Base-by-base conservation (phyloP, 1,284 basidiomycete species). In the Marasmius oreades region DNA sequence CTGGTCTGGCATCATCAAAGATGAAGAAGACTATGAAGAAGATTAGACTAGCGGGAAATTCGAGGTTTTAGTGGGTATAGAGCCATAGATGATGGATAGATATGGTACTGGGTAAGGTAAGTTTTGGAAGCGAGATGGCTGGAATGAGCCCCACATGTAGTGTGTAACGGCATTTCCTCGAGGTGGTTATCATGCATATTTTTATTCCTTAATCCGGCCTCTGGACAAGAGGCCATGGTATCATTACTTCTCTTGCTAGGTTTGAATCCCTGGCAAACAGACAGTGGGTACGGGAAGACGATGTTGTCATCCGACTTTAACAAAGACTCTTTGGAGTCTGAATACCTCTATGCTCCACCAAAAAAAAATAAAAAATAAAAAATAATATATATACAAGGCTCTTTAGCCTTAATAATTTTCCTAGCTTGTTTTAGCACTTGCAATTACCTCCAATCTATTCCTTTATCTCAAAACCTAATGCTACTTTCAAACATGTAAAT, bases 61-160 rank as follows among this genome's bases (percentile, higher is more conserved):
- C 37, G 51, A 46, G 57, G 57, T 55, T 55, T 59, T 56, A 59
- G 57, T 55, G 55, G 57, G 55, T 55, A 59, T 47, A 5, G 28
- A 4, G 37, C 18, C 37, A 20, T 39, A 39, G 37, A 31, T 8
- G 16, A 39, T 14, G 37, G 18, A 20, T 5, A 16, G 18, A 20
- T 36, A 36, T 8, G 14, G 37, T 39, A 39, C 5, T 16, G 4
- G 14, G 37, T 14, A 39, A 39, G 37, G 37, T 16, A 39, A 39
- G 14, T 20, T 5, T 4, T 31, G 28, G 28, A 31, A 31, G 28
- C 4, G 37, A 39, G 14, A 39, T 12, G 14, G 37, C 14, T 16
- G 16, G 18, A 12, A 39, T 39, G 37, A 39, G 37, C 14, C 37
- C 37, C 37, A 39, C 37, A 39, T 12, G 5, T 4, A 4, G 37